Evolutionary conservation across 306 rosid genomes (phyloP), one percentile per base, ranked within the genome.

Genomic region (Calophaca sinica): DNA sequence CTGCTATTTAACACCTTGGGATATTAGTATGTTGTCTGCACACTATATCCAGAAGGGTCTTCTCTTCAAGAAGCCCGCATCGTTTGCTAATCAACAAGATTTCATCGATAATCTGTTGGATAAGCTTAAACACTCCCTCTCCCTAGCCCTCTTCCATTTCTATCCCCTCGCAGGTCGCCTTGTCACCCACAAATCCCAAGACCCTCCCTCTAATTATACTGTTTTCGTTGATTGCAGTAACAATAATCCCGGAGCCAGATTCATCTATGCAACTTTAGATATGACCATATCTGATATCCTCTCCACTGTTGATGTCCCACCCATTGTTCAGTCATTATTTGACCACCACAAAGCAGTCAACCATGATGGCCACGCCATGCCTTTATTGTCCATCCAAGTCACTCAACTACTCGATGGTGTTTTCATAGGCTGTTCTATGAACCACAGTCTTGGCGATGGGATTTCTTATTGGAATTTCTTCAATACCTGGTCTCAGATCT

Each of bases 41-140:
- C 68, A 84, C 48, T 88, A 90, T 3, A 90, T 88, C 48, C 96
- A 89, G 38, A 88, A 85, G 42, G 97, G 97, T 4, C 87, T 90
- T 0, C 81, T 88, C 57, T 93, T 87, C 74, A 70, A 69, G 46
- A 92, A 88, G 29, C 91, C 96, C 4, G 8, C 74, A 9, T 7
- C 61, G 1, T 6, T 38, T 38, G 42, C 5, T 2, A 3, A 53
- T 0, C 73, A 10, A 20, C 49, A 65, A 4, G n/a, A 8, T 32
- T 84, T 84, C 82, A 64, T 80, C 3, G 0, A 63, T 0, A 4
- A 70, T 49, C 82, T 90, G 1, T 54, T 88, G 52, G 20, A 39
- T 0, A 79, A 66, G 12, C 92, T 90, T 13, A 84, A 84, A n/a
- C 66, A 49, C 45, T 90, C 91, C 12, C 87, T 92, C 3, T 87